Conservation (phyloP, 805 yeast genomes). For the Sugiyamaella valdiviana region DNA sequence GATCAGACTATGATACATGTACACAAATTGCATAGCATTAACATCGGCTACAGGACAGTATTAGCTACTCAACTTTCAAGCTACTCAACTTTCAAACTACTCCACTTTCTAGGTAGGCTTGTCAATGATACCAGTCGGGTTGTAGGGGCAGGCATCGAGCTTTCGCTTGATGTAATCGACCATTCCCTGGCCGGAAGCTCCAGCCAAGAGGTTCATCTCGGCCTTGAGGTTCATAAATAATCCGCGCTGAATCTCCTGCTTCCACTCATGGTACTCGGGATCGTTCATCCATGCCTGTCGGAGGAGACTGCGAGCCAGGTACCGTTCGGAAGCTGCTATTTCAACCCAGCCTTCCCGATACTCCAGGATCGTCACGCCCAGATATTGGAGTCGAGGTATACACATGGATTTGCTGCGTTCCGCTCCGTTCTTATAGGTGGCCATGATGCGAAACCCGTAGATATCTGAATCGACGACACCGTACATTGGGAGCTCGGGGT, state of each 20-base stretch:
- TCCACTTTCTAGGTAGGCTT: no score
- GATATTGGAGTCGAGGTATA: slow-evolving; percentile 22
- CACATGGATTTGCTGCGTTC: slow-evolving; percentile 7
- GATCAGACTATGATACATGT: no score
- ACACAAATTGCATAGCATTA: no score
- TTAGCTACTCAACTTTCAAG: no score
- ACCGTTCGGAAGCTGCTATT: slow-evolving; percentile 29
- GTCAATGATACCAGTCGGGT: no score
- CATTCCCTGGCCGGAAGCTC: slow-evolving; percentile 9
- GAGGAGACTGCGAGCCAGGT: slow-evolving; percentile 30
- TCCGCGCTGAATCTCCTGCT: slow-evolving; percentile 49
- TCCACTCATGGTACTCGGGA: slow-evolving; percentile 22
- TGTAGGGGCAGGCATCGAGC: no score
- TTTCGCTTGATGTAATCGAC: slow-evolving; percentile 16
- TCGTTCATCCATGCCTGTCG: slow-evolving; percentile 23
- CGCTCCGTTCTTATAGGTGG: slow-evolving; percentile 32
- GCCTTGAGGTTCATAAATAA: slow-evolving; percentile 46
- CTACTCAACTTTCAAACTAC: no score
- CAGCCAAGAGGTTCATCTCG: slow-evolving; percentile 46
- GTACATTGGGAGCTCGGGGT: slow-evolving; percentile 36
- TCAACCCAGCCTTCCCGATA: slow-evolving; percentile 30
- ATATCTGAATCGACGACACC: slow-evolving; percentile 61
- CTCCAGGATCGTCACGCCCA: slow-evolving; percentile 42
- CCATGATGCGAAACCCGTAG: slow-evolving; percentile 50
- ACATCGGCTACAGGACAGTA: no score